These are phyloP conservation scores for Actinomucor elegans DNA, from an alignment of 371 early-diverging fungal genomes.

Conservation along the genomic window DNA sequence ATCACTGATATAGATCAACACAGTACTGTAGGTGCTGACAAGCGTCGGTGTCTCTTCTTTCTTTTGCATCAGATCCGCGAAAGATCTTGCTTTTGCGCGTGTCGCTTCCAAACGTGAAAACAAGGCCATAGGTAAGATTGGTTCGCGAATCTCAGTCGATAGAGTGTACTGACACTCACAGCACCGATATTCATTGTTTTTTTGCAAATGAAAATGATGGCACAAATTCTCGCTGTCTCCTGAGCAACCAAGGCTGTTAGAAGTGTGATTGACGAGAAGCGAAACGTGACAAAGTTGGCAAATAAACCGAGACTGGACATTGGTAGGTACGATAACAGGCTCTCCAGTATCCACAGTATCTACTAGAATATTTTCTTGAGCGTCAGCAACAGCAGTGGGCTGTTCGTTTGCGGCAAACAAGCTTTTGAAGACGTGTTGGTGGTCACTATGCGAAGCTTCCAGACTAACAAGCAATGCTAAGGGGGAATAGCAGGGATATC, in stretches of 20 bases:
- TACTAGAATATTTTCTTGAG: not conserved
- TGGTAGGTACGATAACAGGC: not conserved
- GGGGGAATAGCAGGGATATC: conserved; percentile 6
- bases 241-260: conserved; percentile 1
- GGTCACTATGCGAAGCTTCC: conserved; percentile 14
- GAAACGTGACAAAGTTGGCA: conserved; percentile 21
- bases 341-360: not conserved
- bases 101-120: conserved; percentile 14
- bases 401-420: not conserved
- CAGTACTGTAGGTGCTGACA: conserved; percentile 21
- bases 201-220: conserved; percentile 34
- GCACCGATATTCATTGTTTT: conserved; percentile 15
- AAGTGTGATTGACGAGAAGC: conserved; percentile 5
- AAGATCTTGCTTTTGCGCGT: conserved; percentile 15
- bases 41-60: conserved; percentile 27
- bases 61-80: conserved; percentile 15
- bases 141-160: conserved; percentile 4
- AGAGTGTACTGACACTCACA: conserved; percentile 30
- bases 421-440: conserved; percentile 19
- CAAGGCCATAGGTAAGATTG: conserved; percentile 19
- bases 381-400: not conserved
- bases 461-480: conserved; percentile 8
- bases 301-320: not conserved
- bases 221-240: conserved; percentile 19
- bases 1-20: conserved; percentile 32